Evolutionary conservation across 2,329 filamentous ascomycete species (phyloP).

Genomic region (Atkinsonella hypoxylon): DNA sequence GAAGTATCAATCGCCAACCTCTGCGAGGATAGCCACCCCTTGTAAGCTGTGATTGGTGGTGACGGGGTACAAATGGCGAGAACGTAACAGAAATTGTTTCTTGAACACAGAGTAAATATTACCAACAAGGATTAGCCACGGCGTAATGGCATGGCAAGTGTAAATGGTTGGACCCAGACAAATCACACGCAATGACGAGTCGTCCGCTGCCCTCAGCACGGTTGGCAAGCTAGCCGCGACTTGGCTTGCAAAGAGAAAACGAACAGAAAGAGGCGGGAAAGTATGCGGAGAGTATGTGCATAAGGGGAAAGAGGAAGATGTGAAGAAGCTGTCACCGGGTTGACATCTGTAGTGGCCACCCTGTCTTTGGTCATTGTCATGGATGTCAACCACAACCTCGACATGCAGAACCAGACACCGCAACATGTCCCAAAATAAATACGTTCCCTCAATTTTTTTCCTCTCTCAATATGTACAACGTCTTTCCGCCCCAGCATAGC

Average conservation of each 20-base stretch:
- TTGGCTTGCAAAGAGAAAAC: conserved; percentile 3
- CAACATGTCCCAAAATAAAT: conserved; percentile 3
- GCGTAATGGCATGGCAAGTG: conserved; percentile 3
- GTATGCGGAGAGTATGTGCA: neutral
- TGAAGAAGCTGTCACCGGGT: conserved; percentile 2
- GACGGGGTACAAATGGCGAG: neutral
- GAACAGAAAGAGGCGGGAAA: neutral
- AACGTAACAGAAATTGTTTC: neutral
- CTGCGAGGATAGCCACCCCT: conserved; percentile 1
- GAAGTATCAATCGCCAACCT: conserved; percentile 5
- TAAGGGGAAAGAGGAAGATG: conserved; percentile 1
- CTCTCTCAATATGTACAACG: conserved; percentile 3
- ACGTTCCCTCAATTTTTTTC: neutral
- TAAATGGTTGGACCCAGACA: conserved; percentile 6
- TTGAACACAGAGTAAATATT: neutral
- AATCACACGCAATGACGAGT: conserved; percentile 4
- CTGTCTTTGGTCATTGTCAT: conserved; percentile 1
- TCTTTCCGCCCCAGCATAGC: conserved; percentile 4
- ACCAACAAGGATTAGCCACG: conserved; percentile 3
- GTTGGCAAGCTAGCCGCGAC: conserved; percentile 1
- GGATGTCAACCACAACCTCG: conserved; percentile 3
- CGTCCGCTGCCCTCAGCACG: conserved; percentile 1
- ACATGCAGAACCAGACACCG: neutral
- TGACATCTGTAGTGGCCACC: neutral
- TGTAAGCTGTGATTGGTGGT: conserved; percentile 4